Percentiles rank a stretch among this genome's conserved stretches.
Conservation (phyloP, 805 yeast genomes). For the Starmerella khaoyaiensis region DNA sequence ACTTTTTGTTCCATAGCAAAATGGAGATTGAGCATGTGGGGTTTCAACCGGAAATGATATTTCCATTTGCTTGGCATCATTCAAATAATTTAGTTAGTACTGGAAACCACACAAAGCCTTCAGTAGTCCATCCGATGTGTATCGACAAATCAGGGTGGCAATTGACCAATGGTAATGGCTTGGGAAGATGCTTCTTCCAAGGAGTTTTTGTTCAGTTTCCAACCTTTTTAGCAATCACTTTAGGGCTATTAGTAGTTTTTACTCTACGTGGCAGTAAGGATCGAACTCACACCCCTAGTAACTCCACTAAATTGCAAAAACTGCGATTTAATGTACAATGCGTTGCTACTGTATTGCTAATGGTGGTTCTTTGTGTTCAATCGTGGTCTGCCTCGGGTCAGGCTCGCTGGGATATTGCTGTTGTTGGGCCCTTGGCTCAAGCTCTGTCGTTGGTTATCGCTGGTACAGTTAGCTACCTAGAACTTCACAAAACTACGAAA, state of each 20-base stretch:
- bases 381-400: conserved; percentile 12
- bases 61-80: background rate
- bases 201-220: conserved; percentile 27
- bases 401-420: conserved; percentile 25
- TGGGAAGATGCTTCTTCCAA: conserved; percentile 32
- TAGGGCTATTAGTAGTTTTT: conserved; percentile 25
- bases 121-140: conserved; percentile 10
- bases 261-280: conserved; percentile 18
- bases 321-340: conserved; percentile 21
- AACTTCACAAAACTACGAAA: conserved; percentile 50
- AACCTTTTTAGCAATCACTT: conserved; percentile 23
- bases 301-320: conserved; percentile 18
- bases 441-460: conserved; percentile 40
- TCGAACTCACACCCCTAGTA: conserved; percentile 9
- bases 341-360: conserved; percentile 17
- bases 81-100: background rate
- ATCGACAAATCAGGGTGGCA: conserved; percentile 15
- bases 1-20: too few relatives aligned
- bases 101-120: background rate
- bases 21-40: background rate
- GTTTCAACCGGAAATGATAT: background rate
- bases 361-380: conserved; percentile 12
- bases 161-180: conserved; percentile 15
- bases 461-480: conserved; percentile 50
- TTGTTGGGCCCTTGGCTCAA: conserved; percentile 31